Evolutionary conservation across 2,329 filamentous ascomycete species (phyloP), one percentile per base, ranked within the genome.

Genomic region (Talaromyces sp.): DNA sequence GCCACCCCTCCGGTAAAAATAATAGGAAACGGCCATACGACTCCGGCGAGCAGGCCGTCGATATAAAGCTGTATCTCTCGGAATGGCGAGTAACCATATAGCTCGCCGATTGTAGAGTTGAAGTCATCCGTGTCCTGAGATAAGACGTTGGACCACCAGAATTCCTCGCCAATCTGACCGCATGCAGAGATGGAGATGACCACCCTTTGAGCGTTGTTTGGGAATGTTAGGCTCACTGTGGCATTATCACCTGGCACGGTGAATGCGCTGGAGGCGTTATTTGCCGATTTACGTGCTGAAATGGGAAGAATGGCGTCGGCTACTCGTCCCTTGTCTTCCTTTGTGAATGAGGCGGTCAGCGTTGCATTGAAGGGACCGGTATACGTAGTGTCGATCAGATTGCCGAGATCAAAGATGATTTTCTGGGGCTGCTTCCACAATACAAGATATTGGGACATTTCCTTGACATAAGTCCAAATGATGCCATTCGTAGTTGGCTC

Each of bases 1-100:
- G 88, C 87, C 6, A 95, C 80, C 1, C 90, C 90, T 2, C 91
- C 91, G 0, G 91, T 92, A 67, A 92, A 93, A 54, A 95, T 87
- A 19, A 91, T 82, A 0, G 90, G 90, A 67, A 90, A 93, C 0
- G 91, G 91, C 89, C 89, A 94, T 32, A 85, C 83, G 1, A 92
- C 85, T 2, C 90, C 91, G 1, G 88, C 89, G 24, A 93, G 74
- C 19, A 81, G 75, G 1, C 83, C 88, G 68, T 95, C 90, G 57
- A 95, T 89, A 50, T 83, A 78, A 0, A 94, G 77, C 66, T 92
- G 89, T 1, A 94, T 81, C 75, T 95, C 91, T 24, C 91, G 85
- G 71, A 90, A 93, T 0, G 89, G 85, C 5, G 88, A 88, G 66
- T 85, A 85, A 0, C 89, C 90, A 26, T 85, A 84, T 0, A 91